phyloP scores from a whole-genome alignment of 768 basidiomycete genomes.

The Aureoboletus auriporus region DNA sequence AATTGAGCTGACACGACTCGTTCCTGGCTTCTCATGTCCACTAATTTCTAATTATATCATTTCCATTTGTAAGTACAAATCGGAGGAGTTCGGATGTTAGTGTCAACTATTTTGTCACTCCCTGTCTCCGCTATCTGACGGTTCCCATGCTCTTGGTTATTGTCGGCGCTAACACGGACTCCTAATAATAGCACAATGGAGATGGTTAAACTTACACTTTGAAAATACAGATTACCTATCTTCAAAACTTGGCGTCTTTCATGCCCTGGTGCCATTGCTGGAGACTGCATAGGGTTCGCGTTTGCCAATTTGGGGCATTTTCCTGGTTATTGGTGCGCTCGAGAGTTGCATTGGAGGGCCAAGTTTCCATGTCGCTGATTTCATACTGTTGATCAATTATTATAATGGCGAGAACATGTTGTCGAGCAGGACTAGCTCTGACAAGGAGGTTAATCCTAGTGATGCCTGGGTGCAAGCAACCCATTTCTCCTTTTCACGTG shows the following conservation, averaged over 20 bases:
- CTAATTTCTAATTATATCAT: no score
- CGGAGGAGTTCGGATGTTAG: neutral
- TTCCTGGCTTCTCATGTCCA: no score
- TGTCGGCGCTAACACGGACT: neutral
- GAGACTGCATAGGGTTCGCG: constrained; percentile 66
- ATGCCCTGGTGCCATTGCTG: constrained; percentile 66
- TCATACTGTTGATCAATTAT: neutral
- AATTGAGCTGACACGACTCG: neutral
- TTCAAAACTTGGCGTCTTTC: constrained; percentile 68
- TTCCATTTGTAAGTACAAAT: no score
- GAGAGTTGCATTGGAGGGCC: constrained; percentile 55
- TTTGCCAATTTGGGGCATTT: constrained; percentile 74
- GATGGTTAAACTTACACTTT: constrained; percentile 78
- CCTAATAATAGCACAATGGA: constrained; percentile 15
- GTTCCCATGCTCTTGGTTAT: neutral
- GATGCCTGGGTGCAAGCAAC: constrained; percentile 15
- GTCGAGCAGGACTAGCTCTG: neutral
- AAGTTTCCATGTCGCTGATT: constrained; percentile 38
- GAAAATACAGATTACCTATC: constrained; percentile 52
- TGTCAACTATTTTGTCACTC: neutral
- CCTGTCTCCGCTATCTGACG: neutral
- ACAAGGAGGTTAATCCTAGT: neutral
- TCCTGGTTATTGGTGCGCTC: constrained; percentile 47
- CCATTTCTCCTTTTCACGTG: constrained; percentile 58
- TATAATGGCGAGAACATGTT: constrained; percentile 5